These are phyloP conservation scores for Coprinopsis marcescibilis DNA, from an alignment of 768 basidiomycete genomes.

Conservation along the genomic window DNA sequence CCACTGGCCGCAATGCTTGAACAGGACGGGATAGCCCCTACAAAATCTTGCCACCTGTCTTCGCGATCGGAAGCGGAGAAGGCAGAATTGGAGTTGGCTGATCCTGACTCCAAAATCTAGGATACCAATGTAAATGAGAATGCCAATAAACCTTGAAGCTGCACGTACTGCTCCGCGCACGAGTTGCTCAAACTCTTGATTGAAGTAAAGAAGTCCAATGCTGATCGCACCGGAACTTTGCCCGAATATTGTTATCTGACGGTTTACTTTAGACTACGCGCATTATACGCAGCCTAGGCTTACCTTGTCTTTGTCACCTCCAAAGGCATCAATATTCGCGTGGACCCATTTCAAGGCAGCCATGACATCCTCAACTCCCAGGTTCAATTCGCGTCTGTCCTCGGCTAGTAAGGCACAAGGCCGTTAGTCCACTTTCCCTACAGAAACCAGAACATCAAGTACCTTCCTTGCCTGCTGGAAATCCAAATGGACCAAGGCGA, in stretches of 20 bases:
- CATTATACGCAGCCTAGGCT: not conserved
- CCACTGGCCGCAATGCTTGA: constrained; percentile 18
- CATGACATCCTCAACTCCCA: constrained; percentile 42
- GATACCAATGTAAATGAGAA: not conserved
- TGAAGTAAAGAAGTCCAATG: constrained; percentile 33
- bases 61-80: constrained; percentile 27
- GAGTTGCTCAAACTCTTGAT: constrained; percentile 25
- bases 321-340: constrained; percentile 51
- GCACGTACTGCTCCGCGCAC: constrained; percentile 26
- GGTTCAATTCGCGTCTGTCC: constrained; percentile 32
- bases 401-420: constrained; percentile 22
- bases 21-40: constrained; percentile 29
- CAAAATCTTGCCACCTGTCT: constrained; percentile 34
- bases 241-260: constrained; percentile 47
- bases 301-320: constrained; percentile 41
- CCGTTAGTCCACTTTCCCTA: not conserved
- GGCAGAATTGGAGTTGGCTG: constrained; percentile 29
- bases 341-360: constrained; percentile 51
- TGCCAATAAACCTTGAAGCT: not conserved
- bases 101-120: constrained; percentile 39
- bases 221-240: constrained; percentile 51
- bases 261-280: no score
- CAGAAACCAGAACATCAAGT: not conserved
- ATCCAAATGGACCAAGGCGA: constrained; percentile 42
- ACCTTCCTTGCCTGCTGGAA: constrained; percentile 33